A percentile compares a stretch with the other conserved stretches of the same genome.
These are phyloP conservation scores for Polyporus tsugae DNA, from an alignment of 1,284 basidiomycete genomes.

Conservation along the genomic window DNA sequence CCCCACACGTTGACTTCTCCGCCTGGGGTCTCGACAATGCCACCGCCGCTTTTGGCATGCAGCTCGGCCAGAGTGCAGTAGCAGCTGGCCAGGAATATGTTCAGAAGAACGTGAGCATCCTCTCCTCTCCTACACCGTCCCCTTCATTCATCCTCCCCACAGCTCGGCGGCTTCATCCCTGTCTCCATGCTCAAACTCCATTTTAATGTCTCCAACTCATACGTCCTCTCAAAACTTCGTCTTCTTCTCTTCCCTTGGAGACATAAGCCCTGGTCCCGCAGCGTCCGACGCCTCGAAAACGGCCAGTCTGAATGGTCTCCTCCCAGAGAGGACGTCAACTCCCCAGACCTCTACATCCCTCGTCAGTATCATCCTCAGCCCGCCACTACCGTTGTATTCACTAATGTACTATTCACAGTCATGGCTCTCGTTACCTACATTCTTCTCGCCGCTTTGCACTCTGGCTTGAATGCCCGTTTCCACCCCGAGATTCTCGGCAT, in stretches of 20 bases:
- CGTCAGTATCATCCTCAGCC: constrained; percentile 56
- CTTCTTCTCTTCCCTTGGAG: constrained; percentile 97
- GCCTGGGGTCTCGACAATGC: constrained; percentile 92
- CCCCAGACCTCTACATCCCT: constrained; percentile 97
- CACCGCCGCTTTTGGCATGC: constrained; percentile 96
- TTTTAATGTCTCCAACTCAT: constrained; percentile 97
- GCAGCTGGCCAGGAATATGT: constrained; percentile 96
- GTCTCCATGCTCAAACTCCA: constrained; percentile 87
- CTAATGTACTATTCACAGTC: constrained; percentile 52
- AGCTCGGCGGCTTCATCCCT: constrained; percentile 87
- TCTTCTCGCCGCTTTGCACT: constrained; percentile 85
- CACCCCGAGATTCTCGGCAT: constrained; percentile 92
- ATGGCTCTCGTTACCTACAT: constrained; percentile 99
- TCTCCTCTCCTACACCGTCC: constrained; percentile 8
- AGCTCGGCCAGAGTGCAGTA: constrained; percentile 92
- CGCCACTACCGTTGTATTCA: constrained; percentile 7
- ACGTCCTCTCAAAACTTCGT: constrained; percentile 91
- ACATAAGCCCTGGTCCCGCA: constrained; percentile 85
- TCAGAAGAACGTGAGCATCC: constrained; percentile 83
- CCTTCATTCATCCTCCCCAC: constrained; percentile 14
- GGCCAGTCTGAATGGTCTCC: constrained; percentile 85
- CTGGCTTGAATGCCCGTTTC: constrained; percentile 86
- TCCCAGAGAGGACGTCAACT: constrained; percentile 95
- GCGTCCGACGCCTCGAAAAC: constrained; percentile 67
- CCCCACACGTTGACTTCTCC: constrained; percentile 56